Percentiles rank a stretch among this genome's conserved stretches.
These are phyloP conservation scores for Ustilago loliicola DNA, from an alignment of 1,284 basidiomycete genomes.

Conservation along the genomic window DNA sequence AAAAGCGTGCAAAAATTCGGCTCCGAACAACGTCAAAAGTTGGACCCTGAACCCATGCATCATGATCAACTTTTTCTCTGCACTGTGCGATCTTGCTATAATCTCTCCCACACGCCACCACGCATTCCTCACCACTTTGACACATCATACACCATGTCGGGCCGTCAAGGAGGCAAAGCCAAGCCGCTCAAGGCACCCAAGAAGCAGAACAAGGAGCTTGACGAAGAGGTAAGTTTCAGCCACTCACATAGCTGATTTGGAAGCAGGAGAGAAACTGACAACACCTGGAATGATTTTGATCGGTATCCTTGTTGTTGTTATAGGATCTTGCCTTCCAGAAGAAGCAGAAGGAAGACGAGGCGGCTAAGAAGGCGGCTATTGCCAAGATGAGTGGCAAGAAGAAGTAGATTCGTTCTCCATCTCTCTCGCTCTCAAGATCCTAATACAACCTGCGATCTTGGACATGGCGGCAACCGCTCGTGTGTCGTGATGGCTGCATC, in stretches of 20 bases:
- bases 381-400: slow-evolving; percentile 62
- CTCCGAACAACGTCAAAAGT: slow-evolving; percentile 12
- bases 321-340: slow-evolving; percentile 63
- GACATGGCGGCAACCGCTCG: not conserved
- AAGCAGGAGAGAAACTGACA: slow-evolving; percentile 4
- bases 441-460: not conserved
- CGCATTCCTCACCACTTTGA: not conserved
- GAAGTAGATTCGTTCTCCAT: slow-evolving; percentile 19
- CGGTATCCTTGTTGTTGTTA: not conserved
- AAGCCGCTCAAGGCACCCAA: slow-evolving; percentile 67
- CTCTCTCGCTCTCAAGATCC: not conserved
- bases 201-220: slow-evolving; percentile 62
- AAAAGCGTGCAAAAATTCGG: slow-evolving; percentile 2
- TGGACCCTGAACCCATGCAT: slow-evolving; percentile 33
- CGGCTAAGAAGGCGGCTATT: slow-evolving; percentile 61
- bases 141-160: slow-evolving; percentile 47
- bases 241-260: not conserved
- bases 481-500: not conserved
- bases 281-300: not conserved
- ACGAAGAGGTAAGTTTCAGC: slow-evolving; percentile 59
- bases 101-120: not conserved
- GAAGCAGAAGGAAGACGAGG: slow-evolving; percentile 66
- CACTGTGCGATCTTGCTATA: not conserved
- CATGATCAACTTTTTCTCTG: not conserved
- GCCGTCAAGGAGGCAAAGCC: slow-evolving; percentile 66